Percentiles rank a stretch among this genome's conserved stretches.
phyloP scores from a whole-genome alignment of 2,329 filamentous ascomycete genomes.

The Ceratocystis alfenasii region DNA sequence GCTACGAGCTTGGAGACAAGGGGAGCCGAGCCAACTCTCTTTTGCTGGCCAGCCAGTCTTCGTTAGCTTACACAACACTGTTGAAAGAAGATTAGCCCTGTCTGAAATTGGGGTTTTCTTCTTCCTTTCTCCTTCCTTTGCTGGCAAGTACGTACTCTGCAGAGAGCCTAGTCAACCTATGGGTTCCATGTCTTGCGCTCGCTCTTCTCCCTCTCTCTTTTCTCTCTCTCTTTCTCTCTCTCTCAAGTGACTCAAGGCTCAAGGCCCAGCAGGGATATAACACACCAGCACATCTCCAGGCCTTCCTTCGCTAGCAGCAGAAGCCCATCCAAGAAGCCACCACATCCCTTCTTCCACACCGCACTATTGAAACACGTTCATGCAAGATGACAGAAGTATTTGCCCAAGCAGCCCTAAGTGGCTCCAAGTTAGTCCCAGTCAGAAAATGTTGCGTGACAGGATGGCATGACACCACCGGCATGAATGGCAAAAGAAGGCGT shows the following conservation, averaged over 20 bases:
- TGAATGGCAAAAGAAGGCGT: not conserved
- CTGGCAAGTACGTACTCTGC: not conserved
- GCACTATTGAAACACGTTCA: conserved; percentile 7
- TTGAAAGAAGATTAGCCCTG: not conserved
- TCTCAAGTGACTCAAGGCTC: no score
- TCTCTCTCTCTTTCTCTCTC: not conserved
- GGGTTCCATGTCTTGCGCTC: not conserved
- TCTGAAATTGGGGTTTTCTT: not conserved
- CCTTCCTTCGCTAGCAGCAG: not conserved
- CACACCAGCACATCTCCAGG: no score
- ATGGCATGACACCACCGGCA: not conserved
- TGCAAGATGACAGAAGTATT: not conserved
- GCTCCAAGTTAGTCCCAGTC: no score
- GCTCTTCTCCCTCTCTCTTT: not conserved
- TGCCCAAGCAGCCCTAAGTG: not conserved
- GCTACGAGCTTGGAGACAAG: not conserved
- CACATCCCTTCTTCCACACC: not conserved
- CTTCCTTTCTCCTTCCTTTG: not conserved
- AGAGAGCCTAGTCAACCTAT: not conserved
- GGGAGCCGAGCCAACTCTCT: not conserved
- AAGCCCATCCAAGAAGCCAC: not conserved
- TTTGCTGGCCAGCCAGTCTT: not conserved
- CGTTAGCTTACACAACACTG: not conserved
- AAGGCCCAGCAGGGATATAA: not conserved
- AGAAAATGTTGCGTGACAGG: not conserved